A percentile compares a stretch with the other conserved stretches of the same genome.
Evolutionary conservation across 2,329 filamentous ascomycete species (phyloP).

Genomic region (Talaromyces sp.): DNA sequence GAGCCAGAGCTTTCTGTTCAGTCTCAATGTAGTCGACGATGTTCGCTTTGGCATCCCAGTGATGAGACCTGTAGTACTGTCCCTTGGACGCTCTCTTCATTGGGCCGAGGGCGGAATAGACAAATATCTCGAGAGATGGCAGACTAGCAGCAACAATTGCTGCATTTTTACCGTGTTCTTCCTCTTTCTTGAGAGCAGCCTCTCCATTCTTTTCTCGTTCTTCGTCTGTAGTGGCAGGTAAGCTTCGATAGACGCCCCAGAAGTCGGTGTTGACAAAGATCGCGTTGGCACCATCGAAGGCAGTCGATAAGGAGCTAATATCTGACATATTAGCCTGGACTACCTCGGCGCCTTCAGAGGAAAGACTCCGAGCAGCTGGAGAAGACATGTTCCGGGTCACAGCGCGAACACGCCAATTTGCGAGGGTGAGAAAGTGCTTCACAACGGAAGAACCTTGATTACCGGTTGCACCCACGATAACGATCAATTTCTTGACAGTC

Average conservation of each 20-base stretch:
- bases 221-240: background rate
- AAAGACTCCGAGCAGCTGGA: slow-evolving; percentile 20
- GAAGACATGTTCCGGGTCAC: slow-evolving; percentile 28
- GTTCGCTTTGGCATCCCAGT: slow-evolving; percentile 49
- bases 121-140: too few species aligned
- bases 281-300: slow-evolving; percentile 41
- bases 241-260: slow-evolving; percentile 22
- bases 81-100: slow-evolving; percentile 47
- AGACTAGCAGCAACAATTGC: slow-evolving; percentile 48
- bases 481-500: slow-evolving; percentile 25
- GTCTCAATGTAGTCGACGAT: slow-evolving; percentile 21
- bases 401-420: slow-evolving; percentile 28
- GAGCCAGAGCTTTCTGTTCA: background rate
- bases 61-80: slow-evolving; percentile 45
- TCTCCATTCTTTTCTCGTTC: background rate
- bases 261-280: slow-evolving; percentile 56
- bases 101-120: too few species aligned
- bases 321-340: slow-evolving; percentile 28
- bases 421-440: background rate
- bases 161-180: slow-evolving; percentile 50
- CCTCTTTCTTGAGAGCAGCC: background rate
- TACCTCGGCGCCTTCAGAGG: slow-evolving; percentile 25
- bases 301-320: slow-evolving; percentile 22
- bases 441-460: slow-evolving; percentile 29
- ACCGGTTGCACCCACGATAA: slow-evolving; percentile 35